These are phyloP conservation scores for Paecilomyces formosus DNA, from an alignment of 2,329 filamentous ascomycete genomes.

Conservation along the genomic window DNA sequence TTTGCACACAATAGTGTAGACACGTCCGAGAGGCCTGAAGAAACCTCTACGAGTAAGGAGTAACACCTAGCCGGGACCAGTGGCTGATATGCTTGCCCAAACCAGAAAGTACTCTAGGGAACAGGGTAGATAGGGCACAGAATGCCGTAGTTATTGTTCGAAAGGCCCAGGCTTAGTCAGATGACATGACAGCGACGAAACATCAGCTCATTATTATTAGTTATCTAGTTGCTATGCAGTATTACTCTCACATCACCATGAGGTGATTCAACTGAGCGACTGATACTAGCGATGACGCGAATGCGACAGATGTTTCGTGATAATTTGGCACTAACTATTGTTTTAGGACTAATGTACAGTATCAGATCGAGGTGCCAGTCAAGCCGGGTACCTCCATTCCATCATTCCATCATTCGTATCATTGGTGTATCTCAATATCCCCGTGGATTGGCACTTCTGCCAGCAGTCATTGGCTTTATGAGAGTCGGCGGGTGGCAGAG, in stretches of 20 bases:
- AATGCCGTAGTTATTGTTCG: background rate
- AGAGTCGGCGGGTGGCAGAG: constrained; percentile 1
- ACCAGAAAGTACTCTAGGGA: background rate
- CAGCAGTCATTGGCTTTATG: background rate
- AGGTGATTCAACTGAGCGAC: background rate
- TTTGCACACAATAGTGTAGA: background rate
- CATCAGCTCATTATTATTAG: no score
- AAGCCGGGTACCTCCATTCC: background rate
- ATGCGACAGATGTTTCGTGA: background rate
- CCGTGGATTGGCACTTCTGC: background rate
- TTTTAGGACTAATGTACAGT: background rate
- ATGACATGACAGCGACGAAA: background rate
- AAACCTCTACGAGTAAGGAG: background rate
- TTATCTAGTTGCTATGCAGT: no score
- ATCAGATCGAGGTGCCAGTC: background rate
- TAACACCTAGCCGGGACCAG: background rate
- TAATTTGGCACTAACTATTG: background rate
- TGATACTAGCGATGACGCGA: background rate
- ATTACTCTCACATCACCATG: background rate
- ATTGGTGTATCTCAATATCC: background rate
- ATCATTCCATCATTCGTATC: background rate
- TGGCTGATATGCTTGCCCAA: background rate
- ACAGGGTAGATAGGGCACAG: background rate
- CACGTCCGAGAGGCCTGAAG: background rate
- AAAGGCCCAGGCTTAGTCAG: background rate